Evolutionary conservation across 1,284 basidiomycete species (phyloP).

Genomic region (Moesziomyces aphidis): DNA sequence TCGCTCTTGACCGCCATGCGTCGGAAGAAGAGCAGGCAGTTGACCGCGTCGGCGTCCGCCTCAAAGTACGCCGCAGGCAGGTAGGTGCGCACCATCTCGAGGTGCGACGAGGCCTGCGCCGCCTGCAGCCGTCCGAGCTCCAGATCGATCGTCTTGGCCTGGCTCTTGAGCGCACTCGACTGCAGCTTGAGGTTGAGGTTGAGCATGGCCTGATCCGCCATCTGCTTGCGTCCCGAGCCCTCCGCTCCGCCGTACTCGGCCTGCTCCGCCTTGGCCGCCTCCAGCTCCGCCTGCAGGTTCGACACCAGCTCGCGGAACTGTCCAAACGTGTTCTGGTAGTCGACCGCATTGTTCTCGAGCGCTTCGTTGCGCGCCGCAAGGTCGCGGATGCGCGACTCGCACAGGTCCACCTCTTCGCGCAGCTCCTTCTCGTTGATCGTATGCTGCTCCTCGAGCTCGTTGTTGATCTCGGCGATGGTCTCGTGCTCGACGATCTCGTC

Average conservation of each 20-base stretch:
- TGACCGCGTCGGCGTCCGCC: conserved; percentile 59
- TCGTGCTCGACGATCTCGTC: conserved; percentile 95
- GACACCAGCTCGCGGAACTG: conserved; percentile 65
- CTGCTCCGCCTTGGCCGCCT: conserved; percentile 54
- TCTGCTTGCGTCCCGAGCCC: conserved; percentile 41
- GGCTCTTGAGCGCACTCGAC: conserved; percentile 62
- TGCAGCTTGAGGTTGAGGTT: conserved; percentile 64
- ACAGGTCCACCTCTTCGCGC: conserved; percentile 80
- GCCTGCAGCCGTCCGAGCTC: conserved; percentile 60
- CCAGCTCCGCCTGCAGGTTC: conserved; percentile 59
- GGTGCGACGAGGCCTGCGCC: conserved; percentile 50
- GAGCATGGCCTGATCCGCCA: conserved; percentile 60
- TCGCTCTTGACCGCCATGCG: conserved; percentile 63
- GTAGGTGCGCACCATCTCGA: conserved; percentile 62
- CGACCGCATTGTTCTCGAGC: conserved; percentile 56
- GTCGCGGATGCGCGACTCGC: conserved; percentile 49
- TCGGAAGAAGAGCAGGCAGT: conserved; percentile 62
- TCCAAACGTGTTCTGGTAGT: conserved; percentile 58
- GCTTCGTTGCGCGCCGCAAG: conserved; percentile 40
- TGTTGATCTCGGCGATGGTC: conserved; percentile 92
- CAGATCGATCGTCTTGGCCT: conserved; percentile 61
- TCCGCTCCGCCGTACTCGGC: conserved; percentile 35
- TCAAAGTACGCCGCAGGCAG: conserved; percentile 59
- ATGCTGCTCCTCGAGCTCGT: conserved; percentile 97
- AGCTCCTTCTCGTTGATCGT: conserved; percentile 91